phyloP scores from a whole-genome alignment of 2,329 filamentous ascomycete species.

The Arthroderma uncinatum region DNA sequence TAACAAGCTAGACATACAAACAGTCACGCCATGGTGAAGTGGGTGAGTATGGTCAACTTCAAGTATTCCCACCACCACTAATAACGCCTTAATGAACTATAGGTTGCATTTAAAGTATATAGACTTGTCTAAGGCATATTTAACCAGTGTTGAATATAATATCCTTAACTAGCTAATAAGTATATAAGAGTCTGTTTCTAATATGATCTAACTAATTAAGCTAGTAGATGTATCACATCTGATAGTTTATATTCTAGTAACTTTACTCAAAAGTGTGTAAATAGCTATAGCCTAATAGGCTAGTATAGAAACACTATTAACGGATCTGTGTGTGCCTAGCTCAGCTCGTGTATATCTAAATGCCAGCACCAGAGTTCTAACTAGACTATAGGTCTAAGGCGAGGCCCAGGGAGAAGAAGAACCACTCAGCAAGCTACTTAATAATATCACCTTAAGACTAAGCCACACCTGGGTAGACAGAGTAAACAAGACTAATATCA shows the following conservation, averaged over 20 bases:
- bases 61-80: background rate
- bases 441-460: slow-evolving; percentile 65
- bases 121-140: slow-evolving; percentile 57
- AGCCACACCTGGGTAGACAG: slow-evolving; percentile 59
- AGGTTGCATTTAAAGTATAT: slow-evolving; percentile 43
- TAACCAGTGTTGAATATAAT: too few species aligned
- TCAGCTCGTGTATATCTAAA: background rate
- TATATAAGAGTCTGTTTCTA: slow-evolving; percentile 40
- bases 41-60: background rate
- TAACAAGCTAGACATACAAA: background rate
- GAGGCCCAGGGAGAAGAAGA: slow-evolving; percentile 70
- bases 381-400: slow-evolving; percentile 59
- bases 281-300: slow-evolving; percentile 35
- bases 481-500: slow-evolving; percentile 58
- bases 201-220: slow-evolving; percentile 17
- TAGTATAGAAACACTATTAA: slow-evolving; percentile 40
- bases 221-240: background rate
- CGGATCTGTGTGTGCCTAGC: slow-evolving; percentile 31
- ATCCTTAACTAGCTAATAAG: background rate
- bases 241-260: slow-evolving; percentile 19
- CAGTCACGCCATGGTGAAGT: background rate
- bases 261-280: slow-evolving; percentile 37
- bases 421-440: slow-evolving; percentile 56
- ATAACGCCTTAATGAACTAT: background rate
- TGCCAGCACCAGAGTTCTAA: background rate